A percentile compares a stretch with the other conserved stretches of the same genome.
Conservation (phyloP, 2,329 filamentous ascomycete species). For the Ophiostoma tasmaniense region DNA sequence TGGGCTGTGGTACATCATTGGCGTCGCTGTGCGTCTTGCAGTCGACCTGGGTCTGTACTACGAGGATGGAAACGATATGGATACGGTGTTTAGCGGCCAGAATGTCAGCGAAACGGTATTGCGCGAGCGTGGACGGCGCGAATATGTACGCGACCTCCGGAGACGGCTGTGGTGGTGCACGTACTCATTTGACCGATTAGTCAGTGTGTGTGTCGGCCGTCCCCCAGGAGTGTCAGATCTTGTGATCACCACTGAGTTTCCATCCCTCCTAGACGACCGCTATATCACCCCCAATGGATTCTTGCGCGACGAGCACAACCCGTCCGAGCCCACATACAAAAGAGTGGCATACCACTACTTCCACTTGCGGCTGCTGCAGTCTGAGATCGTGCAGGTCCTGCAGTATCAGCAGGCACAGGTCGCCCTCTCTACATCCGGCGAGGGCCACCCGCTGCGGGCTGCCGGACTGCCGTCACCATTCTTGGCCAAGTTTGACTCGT, state of each 20-base stretch:
- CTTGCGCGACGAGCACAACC: slow-evolving; percentile 46
- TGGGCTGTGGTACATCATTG: slow-evolving; percentile 94
- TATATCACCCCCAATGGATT: slow-evolving; percentile 79
- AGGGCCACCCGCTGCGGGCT: slow-evolving; percentile 62
- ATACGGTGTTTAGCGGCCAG: slow-evolving; percentile 42
- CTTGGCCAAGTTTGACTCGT: slow-evolving; percentile 72
- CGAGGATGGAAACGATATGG: slow-evolving; percentile 64
- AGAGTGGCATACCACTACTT: slow-evolving; percentile 88
- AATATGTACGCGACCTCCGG: slow-evolving; percentile 80
- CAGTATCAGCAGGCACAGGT: slow-evolving; percentile 85
- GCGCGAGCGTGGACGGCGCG: slow-evolving; percentile 55
- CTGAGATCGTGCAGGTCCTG: slow-evolving; percentile 87
- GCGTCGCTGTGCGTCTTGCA: slow-evolving; percentile 80
- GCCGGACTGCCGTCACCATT: slow-evolving; percentile 77
- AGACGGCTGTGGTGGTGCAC: slow-evolving; percentile 94
- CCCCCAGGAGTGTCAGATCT: slow-evolving; percentile 95
- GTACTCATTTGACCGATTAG: slow-evolving; percentile 88
- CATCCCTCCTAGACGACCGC: slow-evolving; percentile 76
- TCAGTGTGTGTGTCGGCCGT: slow-evolving; percentile 85
- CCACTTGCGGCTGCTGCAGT: slow-evolving; percentile 77
- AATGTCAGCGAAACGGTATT: slow-evolving; percentile 36
- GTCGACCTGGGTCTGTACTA: slow-evolving; percentile 89
- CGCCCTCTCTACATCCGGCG: slow-evolving; percentile 57
- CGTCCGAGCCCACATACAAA: slow-evolving; percentile 72
- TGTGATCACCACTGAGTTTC: slow-evolving; percentile 91